Evolutionary conservation across 495 filamentous ascomycete species (phyloP), one percentile per base, ranked within the genome.

Genomic region (Astrothelium macrocarpum): DNA sequence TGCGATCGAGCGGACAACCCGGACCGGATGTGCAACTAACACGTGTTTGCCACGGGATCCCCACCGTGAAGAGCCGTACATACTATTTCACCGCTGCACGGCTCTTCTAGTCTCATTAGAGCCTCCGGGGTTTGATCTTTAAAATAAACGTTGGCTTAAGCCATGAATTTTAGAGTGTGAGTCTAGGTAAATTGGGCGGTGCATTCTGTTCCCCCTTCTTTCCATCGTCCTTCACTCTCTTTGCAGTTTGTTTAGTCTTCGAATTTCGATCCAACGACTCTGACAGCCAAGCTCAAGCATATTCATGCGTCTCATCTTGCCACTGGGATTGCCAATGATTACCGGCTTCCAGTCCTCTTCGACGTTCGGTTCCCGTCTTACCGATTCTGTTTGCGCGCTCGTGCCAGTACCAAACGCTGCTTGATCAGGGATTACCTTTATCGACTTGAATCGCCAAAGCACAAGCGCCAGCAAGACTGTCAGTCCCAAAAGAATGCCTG

Each of bases 181-280:
- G n/a, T n/a, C n/a, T n/a, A n/a, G n/a, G n/a, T n/a, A n/a, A n/a
- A n/a, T n/a, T n/a, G n/a, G n/a, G n/a, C n/a, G n/a, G n/a, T n/a
- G n/a, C n/a, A n/a, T n/a, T n/a, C n/a, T n/a, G n/a, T n/a, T n/a
- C n/a, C n/a, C n/a, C n/a, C n/a, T n/a, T 39, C 5, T 5, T 5
- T 39, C 14, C 34, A 39, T 39, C 34, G 7, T 11, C 61, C 61
- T 0, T 60, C 18, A 59, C 14, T 67, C 67, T 63, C 63, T 65
- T 46, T 85, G 77, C 64, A 90, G 71, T 59, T 75, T 75, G 68
- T 90, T 90, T 74, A 82, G 81, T 70, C 78, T 80, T 65, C 87
- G 77, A 69, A 90, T 88, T 74, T 90, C 87, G 46, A 80, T 85
- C 85, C 87, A 90, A 32, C 87, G 73, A 46, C 78, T 85, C 75